A percentile compares a stretch with the other conserved stretches of the same genome.
Evolutionary conservation across 495 filamentous ascomycete species (phyloP).

Genomic region (Lasiosphaeria hispida): DNA sequence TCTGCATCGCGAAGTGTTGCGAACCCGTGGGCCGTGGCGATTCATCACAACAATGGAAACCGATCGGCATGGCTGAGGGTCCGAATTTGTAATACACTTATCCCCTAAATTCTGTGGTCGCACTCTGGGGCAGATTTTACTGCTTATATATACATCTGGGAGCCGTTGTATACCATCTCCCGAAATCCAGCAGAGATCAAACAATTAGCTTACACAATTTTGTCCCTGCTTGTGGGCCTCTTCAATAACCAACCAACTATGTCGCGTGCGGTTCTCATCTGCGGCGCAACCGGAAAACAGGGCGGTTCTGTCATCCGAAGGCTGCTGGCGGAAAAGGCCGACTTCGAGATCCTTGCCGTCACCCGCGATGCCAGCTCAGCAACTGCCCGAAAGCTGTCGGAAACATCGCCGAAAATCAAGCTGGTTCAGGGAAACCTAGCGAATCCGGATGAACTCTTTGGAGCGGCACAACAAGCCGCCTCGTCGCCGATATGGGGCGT

Average conservation of each 20-base stretch:
- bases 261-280: slow-evolving; percentile 52
- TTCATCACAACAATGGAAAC: no score
- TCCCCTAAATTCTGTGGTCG: no score
- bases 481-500: slow-evolving; percentile 47
- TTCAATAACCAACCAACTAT: slow-evolving; percentile 8
- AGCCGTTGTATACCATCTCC: no score
- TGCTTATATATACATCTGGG: no score
- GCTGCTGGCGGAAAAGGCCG: slow-evolving; percentile 42
- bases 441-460: slow-evolving; percentile 48
- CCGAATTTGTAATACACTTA: no score
- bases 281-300: slow-evolving; percentile 68
- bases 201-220: no score
- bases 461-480: slow-evolving; percentile 37
- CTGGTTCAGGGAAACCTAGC: slow-evolving; percentile 54
- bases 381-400: slow-evolving; percentile 31
- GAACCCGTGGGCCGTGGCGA: no score
- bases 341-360: slow-evolving; percentile 61
- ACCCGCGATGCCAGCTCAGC: slow-evolving; percentile 54
- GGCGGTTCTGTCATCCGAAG: slow-evolving; percentile 57
- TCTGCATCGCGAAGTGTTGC: no score
- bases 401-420: slow-evolving; percentile 45
- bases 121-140: no score
- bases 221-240: no score
- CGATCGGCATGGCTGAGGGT: no score
- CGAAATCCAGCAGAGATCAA: no score